These are phyloP conservation scores for Streptanthus diversifolius DNA, from an alignment of 345 rosid genomes.

Conservation along the genomic window DNA sequence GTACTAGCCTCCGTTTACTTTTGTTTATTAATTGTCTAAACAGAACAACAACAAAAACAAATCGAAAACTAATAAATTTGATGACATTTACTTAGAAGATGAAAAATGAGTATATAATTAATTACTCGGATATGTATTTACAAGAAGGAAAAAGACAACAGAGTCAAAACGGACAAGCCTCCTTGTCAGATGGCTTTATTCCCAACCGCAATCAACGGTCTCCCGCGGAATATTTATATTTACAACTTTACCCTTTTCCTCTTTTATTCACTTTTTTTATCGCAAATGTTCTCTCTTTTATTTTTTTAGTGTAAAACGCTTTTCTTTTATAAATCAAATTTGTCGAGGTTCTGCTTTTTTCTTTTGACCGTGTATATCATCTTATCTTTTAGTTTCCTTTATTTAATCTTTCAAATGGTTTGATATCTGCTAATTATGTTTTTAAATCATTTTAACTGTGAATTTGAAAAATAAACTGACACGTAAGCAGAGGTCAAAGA, in stretches of 20 bases:
- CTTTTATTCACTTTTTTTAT: slow-evolving; percentile 12
- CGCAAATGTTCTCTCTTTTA: not conserved
- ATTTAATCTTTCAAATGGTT: not conserved
- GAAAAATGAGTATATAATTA: not conserved
- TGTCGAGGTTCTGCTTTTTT: slow-evolving; percentile 19
- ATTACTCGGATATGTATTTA: not conserved
- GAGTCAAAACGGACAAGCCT: slow-evolving; percentile 52
- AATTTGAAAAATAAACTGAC: slow-evolving; percentile 16
- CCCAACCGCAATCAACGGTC: slow-evolving; percentile 99
- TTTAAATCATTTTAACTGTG: not conserved
- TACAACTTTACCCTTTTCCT: not conserved
- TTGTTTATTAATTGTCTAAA: not conserved
- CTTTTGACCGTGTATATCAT: slow-evolving; percentile 7
- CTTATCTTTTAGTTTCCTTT: slow-evolving; percentile 8
- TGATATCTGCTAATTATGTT: not conserved
- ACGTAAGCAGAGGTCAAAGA: slow-evolving; percentile 40
- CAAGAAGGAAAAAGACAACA: slow-evolving; percentile 6
- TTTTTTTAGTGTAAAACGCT: not conserved
- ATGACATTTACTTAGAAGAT: not conserved
- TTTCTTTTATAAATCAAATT: not conserved
- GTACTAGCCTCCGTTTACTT: not conserved
- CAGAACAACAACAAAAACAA: not conserved
- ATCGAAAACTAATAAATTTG: not conserved
- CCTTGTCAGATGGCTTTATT: slow-evolving; percentile 60
- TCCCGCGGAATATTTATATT: slow-evolving; percentile 42